Percentiles rank a stretch among this genome's conserved stretches.
Conservation (phyloP, 192 early-diverging fungal genomes). For the Umbelopsis sp. region DNA sequence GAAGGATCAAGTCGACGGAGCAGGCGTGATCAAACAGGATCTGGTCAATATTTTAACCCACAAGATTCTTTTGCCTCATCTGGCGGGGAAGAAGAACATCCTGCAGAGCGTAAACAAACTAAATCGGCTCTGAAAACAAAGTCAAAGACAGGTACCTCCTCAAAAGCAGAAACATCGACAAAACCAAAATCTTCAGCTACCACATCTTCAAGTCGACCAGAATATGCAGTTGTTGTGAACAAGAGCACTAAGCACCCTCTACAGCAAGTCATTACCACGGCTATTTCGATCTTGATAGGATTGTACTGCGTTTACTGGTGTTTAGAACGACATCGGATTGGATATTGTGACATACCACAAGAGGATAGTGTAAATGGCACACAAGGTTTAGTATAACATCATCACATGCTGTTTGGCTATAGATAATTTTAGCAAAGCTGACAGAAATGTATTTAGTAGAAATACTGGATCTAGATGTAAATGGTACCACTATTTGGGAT, state of each 20-base stretch:
- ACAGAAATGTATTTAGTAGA: not conserved
- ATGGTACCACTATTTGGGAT: conserved; percentile 5
- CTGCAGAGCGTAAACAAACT: not conserved
- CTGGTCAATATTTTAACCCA: not conserved
- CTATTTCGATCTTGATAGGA: not conserved
- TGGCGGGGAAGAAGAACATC: not conserved
- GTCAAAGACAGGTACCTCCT: not conserved
- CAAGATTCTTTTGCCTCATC: conserved; percentile 13
- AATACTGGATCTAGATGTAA: not conserved
- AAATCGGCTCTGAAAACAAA: conserved; percentile 6
- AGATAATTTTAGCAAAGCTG: not conserved
- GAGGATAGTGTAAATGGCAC: not conserved
- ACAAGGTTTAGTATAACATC: not conserved
- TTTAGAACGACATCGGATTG: conserved; percentile 4
- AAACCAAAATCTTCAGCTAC: not conserved
- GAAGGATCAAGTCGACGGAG: not conserved
- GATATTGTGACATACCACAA: not conserved
- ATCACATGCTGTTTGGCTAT: not conserved
- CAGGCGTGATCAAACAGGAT: not conserved
- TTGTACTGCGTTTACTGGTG: conserved; percentile 7
- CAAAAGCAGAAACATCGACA: not conserved
- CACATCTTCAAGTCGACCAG: not conserved
- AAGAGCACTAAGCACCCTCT: not conserved
- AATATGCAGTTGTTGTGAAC: not conserved
- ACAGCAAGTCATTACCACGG: not conserved